Conservation (phyloP, 2,329 filamentous ascomycete genomes). For the Alternaria consortialis region DNA sequence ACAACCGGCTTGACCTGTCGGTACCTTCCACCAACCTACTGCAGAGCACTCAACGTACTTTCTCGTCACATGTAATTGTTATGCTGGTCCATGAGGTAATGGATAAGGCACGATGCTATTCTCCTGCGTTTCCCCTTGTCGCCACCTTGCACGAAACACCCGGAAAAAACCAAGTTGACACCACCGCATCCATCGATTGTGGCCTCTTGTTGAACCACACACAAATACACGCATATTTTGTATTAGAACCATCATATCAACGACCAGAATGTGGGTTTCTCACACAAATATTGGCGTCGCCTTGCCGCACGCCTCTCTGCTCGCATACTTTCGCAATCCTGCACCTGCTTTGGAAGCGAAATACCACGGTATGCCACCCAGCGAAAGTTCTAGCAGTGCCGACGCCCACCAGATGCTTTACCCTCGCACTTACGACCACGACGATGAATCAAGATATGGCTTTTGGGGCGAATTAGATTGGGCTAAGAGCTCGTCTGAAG, state of each 20-base stretch:
- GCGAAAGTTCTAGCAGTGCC: background rate
- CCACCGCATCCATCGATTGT: background rate
- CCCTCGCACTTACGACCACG: background rate
- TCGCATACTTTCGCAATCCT: constrained; percentile 22
- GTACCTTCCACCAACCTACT: background rate
- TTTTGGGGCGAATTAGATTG: constrained; percentile 20
- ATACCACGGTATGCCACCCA: background rate
- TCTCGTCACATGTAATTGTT: background rate
- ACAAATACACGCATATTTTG: constrained; percentile 14
- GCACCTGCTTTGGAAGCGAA: background rate
- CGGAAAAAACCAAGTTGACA: background rate
- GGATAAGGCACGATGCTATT: background rate
- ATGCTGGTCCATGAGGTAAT: background rate
- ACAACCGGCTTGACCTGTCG: background rate
- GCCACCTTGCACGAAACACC: background rate
- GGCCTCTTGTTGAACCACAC: constrained; percentile 12
- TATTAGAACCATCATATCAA: background rate
- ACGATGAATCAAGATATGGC: constrained; percentile 23
- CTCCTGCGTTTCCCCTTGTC: background rate
- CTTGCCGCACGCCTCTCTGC: constrained; percentile 23
- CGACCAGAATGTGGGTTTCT: constrained; percentile 7
- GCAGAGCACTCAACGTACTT: background rate
- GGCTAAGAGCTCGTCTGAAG: background rate
- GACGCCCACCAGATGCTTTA: background rate
- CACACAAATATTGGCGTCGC: constrained; percentile 13